phyloP scores from a whole-genome alignment of 148 eudicot genomes.

The Mesembryanthemum crystallinum region DNA sequence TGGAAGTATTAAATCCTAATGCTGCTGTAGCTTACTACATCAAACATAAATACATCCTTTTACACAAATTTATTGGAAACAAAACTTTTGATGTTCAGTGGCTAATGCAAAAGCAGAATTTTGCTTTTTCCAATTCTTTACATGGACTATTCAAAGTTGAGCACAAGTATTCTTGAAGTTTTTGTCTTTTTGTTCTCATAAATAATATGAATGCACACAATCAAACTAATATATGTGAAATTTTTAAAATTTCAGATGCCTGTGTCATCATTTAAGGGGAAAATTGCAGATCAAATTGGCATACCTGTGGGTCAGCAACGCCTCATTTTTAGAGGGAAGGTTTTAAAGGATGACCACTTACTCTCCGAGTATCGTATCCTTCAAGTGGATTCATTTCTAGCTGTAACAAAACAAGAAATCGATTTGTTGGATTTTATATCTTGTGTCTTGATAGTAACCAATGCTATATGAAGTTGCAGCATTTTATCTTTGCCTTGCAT shows the following conservation, averaged over 20 bases:
- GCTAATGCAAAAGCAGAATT: background rate
- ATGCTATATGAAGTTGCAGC: too few species aligned
- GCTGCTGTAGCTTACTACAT: background rate
- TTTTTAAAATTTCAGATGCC: constrained; percentile 48
- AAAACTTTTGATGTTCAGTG: background rate
- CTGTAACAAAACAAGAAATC: background rate
- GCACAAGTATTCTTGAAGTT: background rate
- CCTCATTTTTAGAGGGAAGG: constrained; percentile 90
- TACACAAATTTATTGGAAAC: background rate
- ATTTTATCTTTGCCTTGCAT: too few species aligned
- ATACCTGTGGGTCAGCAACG: constrained; percentile 84
- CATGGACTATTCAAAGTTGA: background rate
- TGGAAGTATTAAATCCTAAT: background rate
- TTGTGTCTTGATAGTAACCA: background rate
- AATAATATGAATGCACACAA: background rate
- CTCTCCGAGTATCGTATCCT: constrained; percentile 94
- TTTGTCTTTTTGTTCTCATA: background rate
- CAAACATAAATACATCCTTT: background rate
- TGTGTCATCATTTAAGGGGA: constrained; percentile 75
- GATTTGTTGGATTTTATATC: background rate
- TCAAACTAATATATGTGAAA: constrained; percentile 1
- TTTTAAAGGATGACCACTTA: constrained; percentile 76
- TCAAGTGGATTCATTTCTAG: constrained; percentile 1
- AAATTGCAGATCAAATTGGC: constrained; percentile 68
- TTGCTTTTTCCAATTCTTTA: background rate